Evolutionary conservation across 2,329 filamentous ascomycete species (phyloP).

Genomic region (Fusarium phyllophilum): DNA sequence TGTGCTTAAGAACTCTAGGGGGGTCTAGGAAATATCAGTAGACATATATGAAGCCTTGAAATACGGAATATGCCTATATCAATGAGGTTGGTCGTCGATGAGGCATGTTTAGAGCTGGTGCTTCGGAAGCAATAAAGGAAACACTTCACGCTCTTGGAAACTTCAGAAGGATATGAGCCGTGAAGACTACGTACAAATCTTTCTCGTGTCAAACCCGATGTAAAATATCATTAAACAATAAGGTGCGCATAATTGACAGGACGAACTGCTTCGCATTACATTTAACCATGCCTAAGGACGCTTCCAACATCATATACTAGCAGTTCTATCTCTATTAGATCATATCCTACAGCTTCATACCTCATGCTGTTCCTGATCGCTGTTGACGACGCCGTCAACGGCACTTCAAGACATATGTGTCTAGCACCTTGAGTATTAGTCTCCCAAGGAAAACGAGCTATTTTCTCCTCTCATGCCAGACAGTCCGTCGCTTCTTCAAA

Average conservation of each 20-base stretch:
- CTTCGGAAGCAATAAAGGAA: neutral
- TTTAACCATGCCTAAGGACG: slow-evolving; percentile 7
- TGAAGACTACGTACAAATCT: neutral
- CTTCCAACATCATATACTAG: slow-evolving; percentile 1
- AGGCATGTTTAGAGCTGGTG: neutral
- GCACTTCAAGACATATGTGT: neutral
- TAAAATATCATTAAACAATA: neutral
- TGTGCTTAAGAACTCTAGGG: neutral
- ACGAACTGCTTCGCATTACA: slow-evolving; percentile 13
- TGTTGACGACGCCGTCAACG: slow-evolving; percentile 3
- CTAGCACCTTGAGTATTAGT: slow-evolving; percentile 2
- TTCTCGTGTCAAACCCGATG: neutral
- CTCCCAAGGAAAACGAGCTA: neutral
- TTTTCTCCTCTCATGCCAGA: slow-evolving; percentile 4
- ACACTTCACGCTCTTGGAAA: neutral
- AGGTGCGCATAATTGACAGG: neutral
- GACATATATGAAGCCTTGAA: neutral
- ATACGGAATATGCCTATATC: neutral
- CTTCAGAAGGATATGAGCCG: neutral
- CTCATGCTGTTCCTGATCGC: slow-evolving; percentile 14
- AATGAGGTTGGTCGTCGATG: neutral
- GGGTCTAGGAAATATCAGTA: neutral
- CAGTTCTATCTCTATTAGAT: slow-evolving; percentile 38
- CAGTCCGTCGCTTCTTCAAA: slow-evolving; percentile 22
- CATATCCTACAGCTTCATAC: slow-evolving; percentile 40